Evolutionary conservation across 2,329 filamentous ascomycete genomes (phyloP), one percentile per base, ranked within the genome.

Genomic region (Pseudocercospora cruenta): DNA sequence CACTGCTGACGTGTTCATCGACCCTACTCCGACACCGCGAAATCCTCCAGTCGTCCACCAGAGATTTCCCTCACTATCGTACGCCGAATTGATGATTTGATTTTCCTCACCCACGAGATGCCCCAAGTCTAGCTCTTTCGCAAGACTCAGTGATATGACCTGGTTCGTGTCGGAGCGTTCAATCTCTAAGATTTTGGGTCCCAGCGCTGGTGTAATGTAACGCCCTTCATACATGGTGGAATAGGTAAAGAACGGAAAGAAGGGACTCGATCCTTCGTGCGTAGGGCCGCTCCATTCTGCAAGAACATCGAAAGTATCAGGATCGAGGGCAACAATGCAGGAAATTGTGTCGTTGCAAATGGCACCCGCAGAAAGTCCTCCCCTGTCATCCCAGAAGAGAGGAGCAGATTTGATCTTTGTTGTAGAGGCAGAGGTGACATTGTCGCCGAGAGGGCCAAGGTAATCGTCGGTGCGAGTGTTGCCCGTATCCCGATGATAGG

Each of bases 391-490:
- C 36, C 36, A 60, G 36, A 60, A 51, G 36, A 60, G 19, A 21
- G 36, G 58, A 16, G 21, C 58, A 16, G 36, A 21, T n/a, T 24
- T 45, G 58, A 28, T 47, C 14, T 45, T 45, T 14, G 22, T 31
- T 9, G 24, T 22, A 16, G 58, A 47, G 9, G 39, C 47, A 3
- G 47, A 16, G n/a, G 26, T 60, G 26, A 59, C 26, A 39, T 59
- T 16, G 39, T 31, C n/a, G 9, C 58, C 58, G n/a, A 60, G 39
- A 22, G 58, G 58, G 22, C 58, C 58, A 14, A 39, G 21, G 33
- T 60, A 60, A 26, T 60, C 58, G 22, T 26, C 36, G 8, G 22
- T 22, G 10, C 58, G 26, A n/a, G 58, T 51, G 39, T 60, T 60
- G 36, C 58, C 58, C 21, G 33, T 26, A 51, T 60, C 58, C 12